Conservation (phyloP, 805 yeast species). For the Millerozyma miso region DNA sequence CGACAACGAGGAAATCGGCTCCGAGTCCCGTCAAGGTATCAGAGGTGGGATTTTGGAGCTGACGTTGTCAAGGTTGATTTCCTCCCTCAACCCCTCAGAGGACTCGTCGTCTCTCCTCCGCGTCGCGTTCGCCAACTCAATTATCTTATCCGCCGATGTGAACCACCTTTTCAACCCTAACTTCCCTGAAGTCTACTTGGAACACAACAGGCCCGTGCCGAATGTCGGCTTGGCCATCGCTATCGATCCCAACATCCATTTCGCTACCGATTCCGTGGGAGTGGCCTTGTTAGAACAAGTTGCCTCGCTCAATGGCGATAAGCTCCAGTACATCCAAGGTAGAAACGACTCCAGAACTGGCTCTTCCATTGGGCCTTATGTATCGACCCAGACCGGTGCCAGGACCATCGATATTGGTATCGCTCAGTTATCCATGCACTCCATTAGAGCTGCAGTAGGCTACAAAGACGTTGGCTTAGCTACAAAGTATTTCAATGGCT, state of each 20-base stretch:
- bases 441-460: conserved; percentile 78
- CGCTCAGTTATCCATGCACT: conserved; percentile 83
- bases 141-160: conserved; percentile 81
- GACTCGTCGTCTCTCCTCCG: conserved; percentile 23
- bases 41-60: conserved; percentile 70
- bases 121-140: conserved; percentile 64
- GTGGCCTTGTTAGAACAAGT: conserved; percentile 65
- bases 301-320: conserved; percentile 61
- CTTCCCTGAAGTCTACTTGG: conserved; percentile 62
- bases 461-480: conserved; percentile 74
- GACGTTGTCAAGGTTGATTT: conserved; percentile 53
- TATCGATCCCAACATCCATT: conserved; percentile 74
- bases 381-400: conserved; percentile 63
- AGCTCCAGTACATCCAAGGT: conserved; percentile 77
- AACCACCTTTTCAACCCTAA: conserved; percentile 81
- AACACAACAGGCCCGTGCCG: conserved; percentile 75
- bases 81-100: conserved; percentile 19
- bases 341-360: conserved; percentile 84
- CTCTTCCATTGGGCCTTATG: conserved; percentile 80
- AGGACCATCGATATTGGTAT: conserved; percentile 79
- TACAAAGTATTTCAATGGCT: conserved; percentile 65
- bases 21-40: conserved; percentile 77
- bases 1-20: conserved; percentile 84
- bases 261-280: conserved; percentile 79
- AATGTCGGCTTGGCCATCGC: conserved; percentile 71